These are phyloP conservation scores for Nemania abortiva DNA, from an alignment of 2,329 filamentous ascomycete species.

Conservation along the genomic window DNA sequence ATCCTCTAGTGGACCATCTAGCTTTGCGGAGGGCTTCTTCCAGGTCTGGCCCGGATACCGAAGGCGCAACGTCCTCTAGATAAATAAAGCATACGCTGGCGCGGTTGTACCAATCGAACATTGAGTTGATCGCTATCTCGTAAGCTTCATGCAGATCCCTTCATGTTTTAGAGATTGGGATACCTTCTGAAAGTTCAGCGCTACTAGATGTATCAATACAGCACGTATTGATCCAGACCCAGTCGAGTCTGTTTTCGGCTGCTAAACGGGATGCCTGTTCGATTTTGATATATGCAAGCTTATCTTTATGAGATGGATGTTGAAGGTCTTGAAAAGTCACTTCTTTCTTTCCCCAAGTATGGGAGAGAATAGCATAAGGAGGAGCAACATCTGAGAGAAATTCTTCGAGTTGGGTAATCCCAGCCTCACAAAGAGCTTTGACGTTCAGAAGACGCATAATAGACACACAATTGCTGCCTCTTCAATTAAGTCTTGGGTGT, in stretches of 20 bases:
- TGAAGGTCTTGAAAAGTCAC: slow-evolving; percentile 37
- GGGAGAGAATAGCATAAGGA: slow-evolving; percentile 34
- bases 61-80: slow-evolving; percentile 29
- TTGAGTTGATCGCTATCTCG: slow-evolving; percentile 35
- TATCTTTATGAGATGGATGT: slow-evolving; percentile 8
- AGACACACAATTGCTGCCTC: neutral
- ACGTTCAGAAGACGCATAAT: slow-evolving; percentile 29
- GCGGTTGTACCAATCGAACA: slow-evolving; percentile 38
- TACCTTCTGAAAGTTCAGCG: slow-evolving; percentile 37
- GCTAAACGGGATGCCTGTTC: slow-evolving; percentile 31
- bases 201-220: slow-evolving; percentile 41
- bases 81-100: slow-evolving; percentile 34
- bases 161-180: neutral
- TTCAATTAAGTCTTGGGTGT: neutral
- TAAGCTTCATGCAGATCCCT: neutral
- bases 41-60: slow-evolving; percentile 4
- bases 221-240: slow-evolving; percentile 40
- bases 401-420: slow-evolving; percentile 18
- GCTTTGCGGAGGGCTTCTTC: slow-evolving; percentile 28
- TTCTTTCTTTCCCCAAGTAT: slow-evolving; percentile 36
- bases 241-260: slow-evolving; percentile 17
- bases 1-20: slow-evolving; percentile 36
- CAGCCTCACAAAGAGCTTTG: too few relatives aligned
- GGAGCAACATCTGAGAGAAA: slow-evolving; percentile 7
- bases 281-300: slow-evolving; percentile 31